Evolutionary conservation across 345 rosid genomes (phyloP).

Genomic region (Dipteronia dyeriana): DNA sequence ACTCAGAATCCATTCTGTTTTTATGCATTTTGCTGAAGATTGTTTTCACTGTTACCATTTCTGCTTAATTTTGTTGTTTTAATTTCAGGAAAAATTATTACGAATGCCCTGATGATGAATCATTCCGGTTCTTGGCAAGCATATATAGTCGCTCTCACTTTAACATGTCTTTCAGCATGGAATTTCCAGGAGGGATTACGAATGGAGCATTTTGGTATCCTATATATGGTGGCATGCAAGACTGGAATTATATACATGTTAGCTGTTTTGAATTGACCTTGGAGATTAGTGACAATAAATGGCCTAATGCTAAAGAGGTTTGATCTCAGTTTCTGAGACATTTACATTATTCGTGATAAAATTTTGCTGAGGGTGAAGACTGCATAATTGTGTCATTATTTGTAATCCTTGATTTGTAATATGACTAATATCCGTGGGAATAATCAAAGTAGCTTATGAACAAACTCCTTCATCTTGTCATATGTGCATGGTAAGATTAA

Average conservation of each 20-base stretch:
- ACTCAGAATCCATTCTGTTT: conserved; percentile 1
- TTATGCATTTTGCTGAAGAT: conserved; percentile 2
- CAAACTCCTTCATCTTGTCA: background rate
- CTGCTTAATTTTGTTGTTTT: conserved; percentile 10
- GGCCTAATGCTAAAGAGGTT: conserved; percentile 92
- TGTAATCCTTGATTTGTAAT: background rate
- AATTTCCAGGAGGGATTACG: conserved; percentile 87
- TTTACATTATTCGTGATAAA: background rate
- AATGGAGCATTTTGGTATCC: conserved; percentile 99
- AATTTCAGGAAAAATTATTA: conserved; percentile 77
- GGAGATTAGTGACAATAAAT: conserved; percentile 90
- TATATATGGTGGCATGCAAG: conserved; percentile 98
- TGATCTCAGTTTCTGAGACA: conserved; percentile 20
- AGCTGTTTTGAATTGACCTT: conserved; percentile 96
- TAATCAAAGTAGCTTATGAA: background rate
- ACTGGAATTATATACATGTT: conserved; percentile 95
- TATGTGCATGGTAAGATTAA: background rate
- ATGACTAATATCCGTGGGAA: background rate
- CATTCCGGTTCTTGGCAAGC: conserved; percentile 78
- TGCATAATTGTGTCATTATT: background rate
- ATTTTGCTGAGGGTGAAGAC: background rate
- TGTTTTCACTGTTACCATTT: conserved; percentile 8
- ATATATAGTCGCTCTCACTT: conserved; percentile 76
- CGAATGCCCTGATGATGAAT: conserved; percentile 86
- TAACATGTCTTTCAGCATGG: conserved; percentile 92